These are phyloP conservation scores for Plasmodium ovale DNA, from an alignment of 169 alveolate species.

Conservation along the genomic window DNA sequence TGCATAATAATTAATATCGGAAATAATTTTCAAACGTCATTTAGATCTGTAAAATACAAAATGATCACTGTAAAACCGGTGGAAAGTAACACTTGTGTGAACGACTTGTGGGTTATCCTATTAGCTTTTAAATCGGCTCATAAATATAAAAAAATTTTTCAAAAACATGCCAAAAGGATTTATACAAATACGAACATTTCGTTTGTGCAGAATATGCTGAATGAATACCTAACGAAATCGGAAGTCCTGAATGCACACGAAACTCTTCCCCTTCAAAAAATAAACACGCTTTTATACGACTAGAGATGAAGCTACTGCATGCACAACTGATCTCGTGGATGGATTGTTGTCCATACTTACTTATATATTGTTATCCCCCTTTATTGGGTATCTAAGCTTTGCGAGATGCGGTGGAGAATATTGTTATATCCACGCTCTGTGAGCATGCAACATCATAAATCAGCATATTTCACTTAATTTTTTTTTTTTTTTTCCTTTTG, in stretches of 20 bases:
- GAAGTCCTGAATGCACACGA: slow-evolving; percentile 4
- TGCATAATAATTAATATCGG: slow-evolving; percentile 29
- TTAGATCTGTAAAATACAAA: slow-evolving; percentile 28
- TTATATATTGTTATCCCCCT: not conserved
- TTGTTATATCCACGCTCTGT: no score
- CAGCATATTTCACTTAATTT: no score
- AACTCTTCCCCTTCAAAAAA: slow-evolving; percentile 60
- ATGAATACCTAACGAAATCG: slow-evolving; percentile 37
- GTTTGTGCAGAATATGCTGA: slow-evolving; percentile 53
- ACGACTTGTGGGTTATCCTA: slow-evolving; percentile 43
- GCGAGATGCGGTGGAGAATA: no score
- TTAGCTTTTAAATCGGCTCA: slow-evolving; percentile 68
- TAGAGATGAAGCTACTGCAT: not conserved
- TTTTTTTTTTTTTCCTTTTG: no score
- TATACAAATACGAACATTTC: slow-evolving; percentile 51
- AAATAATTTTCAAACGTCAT: slow-evolving; percentile 14
- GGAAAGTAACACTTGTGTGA: not conserved
- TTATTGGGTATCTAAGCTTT: no score
- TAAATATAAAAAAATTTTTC: slow-evolving; percentile 35
- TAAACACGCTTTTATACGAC: slow-evolving; percentile 31
- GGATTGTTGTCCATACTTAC: not conserved
- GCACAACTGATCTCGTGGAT: no score
- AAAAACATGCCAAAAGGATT: slow-evolving; percentile 21
- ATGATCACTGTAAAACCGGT: slow-evolving; percentile 53
- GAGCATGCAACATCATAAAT: no score